Base-by-base conservation (phyloP, 805 yeast species). In the Kodamaea jinghongensis region DNA sequence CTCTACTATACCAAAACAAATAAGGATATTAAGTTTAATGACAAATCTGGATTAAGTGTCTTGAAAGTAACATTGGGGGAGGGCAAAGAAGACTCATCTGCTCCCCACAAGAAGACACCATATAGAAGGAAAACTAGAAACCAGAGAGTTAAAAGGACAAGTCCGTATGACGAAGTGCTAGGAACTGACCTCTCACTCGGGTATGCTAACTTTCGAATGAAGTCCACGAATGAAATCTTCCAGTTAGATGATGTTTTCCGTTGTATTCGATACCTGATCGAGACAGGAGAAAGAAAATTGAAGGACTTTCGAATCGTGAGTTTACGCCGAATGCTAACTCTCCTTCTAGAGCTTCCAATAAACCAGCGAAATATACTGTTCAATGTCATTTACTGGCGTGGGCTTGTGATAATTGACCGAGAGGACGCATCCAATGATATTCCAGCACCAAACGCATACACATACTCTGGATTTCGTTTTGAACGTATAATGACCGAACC, bases 401-500 rank as follows among this genome's bases (percentile, higher is more conserved):
- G 48, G 1, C 39, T 51, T 2, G 44, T 55, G 9, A 34, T 55
- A 10, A 32, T 56, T 4, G 50, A 47, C 14, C 52, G 45, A 30
- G 58, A 55, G 31, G 17, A 26, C 20, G 31, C 22, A 6, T 22
- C 35, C 17, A 17, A 29, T 14, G 28, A 30, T 12, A 14, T n/a
- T 14, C 17, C 23, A 13, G 29, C 36, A 4, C 12, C 27, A 1
- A 26, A 39, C 16, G 37, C 35, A 11, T 36, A 36, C 31, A 49
- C 48, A 27, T 55, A 56, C 32, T 37, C 56, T n/a, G 62, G 61
- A 1, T 49, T 54, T 34, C 40, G 46, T 14, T 57, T 57, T 36
- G 62, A 57, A 42, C 36, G 45, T 13, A 38, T 51, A 4, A 37
- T 51, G 23, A 52, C 56, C 8, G 29, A 34, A 15, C 17, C 25